Base-by-base conservation (phyloP, 805 yeast species). In the Saturnispora saitoi region DNA sequence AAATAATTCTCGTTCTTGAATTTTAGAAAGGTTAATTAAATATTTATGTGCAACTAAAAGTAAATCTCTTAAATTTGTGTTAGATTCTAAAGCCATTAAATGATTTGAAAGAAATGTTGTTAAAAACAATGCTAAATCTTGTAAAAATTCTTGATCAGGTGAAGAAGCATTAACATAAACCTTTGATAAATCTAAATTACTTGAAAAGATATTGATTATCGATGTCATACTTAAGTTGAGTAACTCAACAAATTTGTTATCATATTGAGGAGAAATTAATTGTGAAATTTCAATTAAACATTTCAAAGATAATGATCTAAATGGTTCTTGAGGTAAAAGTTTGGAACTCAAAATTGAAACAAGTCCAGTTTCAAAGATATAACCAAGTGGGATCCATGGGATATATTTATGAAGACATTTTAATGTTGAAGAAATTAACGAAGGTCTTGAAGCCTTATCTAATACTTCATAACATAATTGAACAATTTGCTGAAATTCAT, bases 1-100 rank as follows among this genome's bases (percentile, higher is more conserved):
- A 72, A 93, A 93, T 55, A 93, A 73, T 69, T 93, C 99, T 59
- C 99, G 78, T 68, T 93, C 99, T 54, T 91, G 95, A 57, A 93
- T 86, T 63, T 83, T 80, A 7, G 97, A 89, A 50, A 93, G 73
- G 58, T 84, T 84, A 56, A 93, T 78, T 57, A 93, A 72, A 65
- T 89, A 89, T 61, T 78, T 77, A 62, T 90, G 95, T 2, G 95
- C 80, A 47, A 80, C 77, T 49, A 84, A 63, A 49, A 88, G 70
- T 45, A 88, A 67, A 22, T 78, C 83, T 58, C 77, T 76, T 39
- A 72, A 65, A 26, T 54, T 54, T 7, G 31, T n/a, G 54, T 75
- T 78, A 49, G 71, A 70, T 59, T 93, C 91, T 53, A 86, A 66
- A 3, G 81, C 73, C 22, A 68, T 51, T 52, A 85, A 75, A 65